Conservation (phyloP, 225 moss, liverwort and hornwort genomes). For the Bryoerythrophyllum caledonicum region DNA sequence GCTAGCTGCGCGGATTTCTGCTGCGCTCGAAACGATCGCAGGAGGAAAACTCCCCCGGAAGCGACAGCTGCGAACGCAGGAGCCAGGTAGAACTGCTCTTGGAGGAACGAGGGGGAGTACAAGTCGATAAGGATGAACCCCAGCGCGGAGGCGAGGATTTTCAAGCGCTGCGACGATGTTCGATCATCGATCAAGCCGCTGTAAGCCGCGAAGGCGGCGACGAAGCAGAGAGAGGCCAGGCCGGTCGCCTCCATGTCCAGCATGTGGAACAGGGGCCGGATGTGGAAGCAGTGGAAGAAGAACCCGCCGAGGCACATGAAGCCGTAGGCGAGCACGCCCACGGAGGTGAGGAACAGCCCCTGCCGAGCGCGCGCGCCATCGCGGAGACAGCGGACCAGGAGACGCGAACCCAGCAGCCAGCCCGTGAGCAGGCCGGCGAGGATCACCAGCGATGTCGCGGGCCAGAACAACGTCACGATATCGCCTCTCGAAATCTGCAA, state of each 20-base stretch:
- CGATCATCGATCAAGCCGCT: constrained; percentile 37
- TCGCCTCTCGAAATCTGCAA: constrained; percentile 18
- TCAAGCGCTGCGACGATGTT: constrained; percentile 8
- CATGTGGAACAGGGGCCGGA: constrained; percentile 31
- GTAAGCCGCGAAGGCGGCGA: constrained; percentile 34
- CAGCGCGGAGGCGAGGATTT: neutral
- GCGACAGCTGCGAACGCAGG: constrained; percentile 9
- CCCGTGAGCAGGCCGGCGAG: neutral
- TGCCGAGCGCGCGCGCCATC: constrained; percentile 2
- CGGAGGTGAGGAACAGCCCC: constrained; percentile 39
- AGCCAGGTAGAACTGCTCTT: constrained; percentile 29
- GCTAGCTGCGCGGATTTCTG: neutral
- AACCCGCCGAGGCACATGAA: constrained; percentile 50
- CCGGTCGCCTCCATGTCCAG: constrained; percentile 40
- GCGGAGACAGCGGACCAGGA: constrained; percentile 6
- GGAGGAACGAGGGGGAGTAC: constrained; percentile 16
- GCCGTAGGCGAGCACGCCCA: constrained; percentile 31
- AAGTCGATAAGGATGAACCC: constrained; percentile 16
- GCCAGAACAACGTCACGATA: constrained; percentile 29
- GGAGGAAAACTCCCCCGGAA: neutral
- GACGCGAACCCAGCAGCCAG: constrained; percentile 19
- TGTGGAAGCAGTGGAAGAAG: constrained; percentile 45
- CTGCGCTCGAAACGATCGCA: neutral
- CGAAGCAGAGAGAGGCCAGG: constrained; percentile 24
- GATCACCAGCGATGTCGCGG: neutral